Base-by-base conservation (phyloP, 331 rosid species). In the Malus hybrid region DNA sequence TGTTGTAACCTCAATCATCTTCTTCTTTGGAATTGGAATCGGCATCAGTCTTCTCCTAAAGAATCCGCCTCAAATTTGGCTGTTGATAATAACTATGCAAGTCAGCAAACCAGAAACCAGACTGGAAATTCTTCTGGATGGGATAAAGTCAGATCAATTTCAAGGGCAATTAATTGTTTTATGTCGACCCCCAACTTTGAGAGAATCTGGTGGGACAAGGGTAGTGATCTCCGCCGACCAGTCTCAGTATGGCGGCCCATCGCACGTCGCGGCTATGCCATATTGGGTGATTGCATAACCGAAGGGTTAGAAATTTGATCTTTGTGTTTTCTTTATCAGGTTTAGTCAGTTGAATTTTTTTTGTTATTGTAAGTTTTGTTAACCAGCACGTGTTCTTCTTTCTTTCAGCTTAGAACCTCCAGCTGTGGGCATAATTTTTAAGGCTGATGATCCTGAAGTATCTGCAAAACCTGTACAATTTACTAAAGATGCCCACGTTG, bases 171-270 rank as follows among this genome's bases (percentile, higher is more conserved):
- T 80, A 87, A 76, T 52, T 85, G 85, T 75, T 88, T 86, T 73
- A 71, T 85, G 81, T 90, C 99, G 67, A 92, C 93, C 44, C 97
- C 97, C 1, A 88, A 92, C 85, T 94, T 94, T 55, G 99, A 94
- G 86, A 90, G 97, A 79, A 92, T 94, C 80, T 94, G 97, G 99
- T 92, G 99, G 99, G 97, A 94, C 83, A 94, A 89, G 86, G 97
- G 99, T 74, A 73, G 86, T 74, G 97, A 94, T 75, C 77, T 83
- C 72, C 91, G 92, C 54, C 89, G 82, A 34, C 90, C 97, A 44
- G 91, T 94, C 83, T 90, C 99, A 22, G 87, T 94, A 83, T 94
- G 99, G 99, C 84, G 99, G 81, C 99, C 99, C 52, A 71, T 87
- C 73, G 84, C 88, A 28, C 91, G 89, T 66, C 91, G 73, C 19